Conservation (phyloP, 495 filamentous ascomycete genomes). For the Daldinia childiae region DNA sequence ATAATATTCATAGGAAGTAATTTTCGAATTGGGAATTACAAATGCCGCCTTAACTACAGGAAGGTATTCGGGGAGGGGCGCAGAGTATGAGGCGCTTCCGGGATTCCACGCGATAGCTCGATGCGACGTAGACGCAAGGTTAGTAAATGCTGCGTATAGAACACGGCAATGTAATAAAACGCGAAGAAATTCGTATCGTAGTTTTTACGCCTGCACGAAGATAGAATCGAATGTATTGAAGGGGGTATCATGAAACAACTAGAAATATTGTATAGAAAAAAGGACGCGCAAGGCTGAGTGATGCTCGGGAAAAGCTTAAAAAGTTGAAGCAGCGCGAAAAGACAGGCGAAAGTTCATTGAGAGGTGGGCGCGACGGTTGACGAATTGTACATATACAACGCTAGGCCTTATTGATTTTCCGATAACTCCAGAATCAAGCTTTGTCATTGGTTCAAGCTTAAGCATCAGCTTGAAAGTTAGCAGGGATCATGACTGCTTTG, state of each 20-base stretch:
- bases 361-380: slow-evolving; percentile 40
- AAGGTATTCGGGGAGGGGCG: neutral
- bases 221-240: slow-evolving; percentile 21
- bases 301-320: slow-evolving; percentile 16
- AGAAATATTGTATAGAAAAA: slow-evolving; percentile 36
- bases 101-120: neutral
- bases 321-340: slow-evolving; percentile 22
- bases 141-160: neutral
- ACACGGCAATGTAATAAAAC: neutral
- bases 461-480: neutral
- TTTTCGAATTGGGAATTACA: neutral
- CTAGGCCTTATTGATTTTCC: slow-evolving; percentile 46
- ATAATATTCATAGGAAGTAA: neutral
- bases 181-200: neutral
- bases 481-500: neutral
- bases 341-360: slow-evolving; percentile 1
- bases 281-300: slow-evolving; percentile 29
- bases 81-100: neutral
- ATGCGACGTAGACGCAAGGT: slow-evolving; percentile 15
- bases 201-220: slow-evolving; percentile 1
- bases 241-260: slow-evolving; percentile 43
- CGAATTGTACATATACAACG: slow-evolving; percentile 46
- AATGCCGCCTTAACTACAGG: neutral
- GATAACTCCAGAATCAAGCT: neutral
- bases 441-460: neutral